Evolutionary conservation across 805 yeast species (phyloP).

Genomic region (Cyberlindnera xishuangbannaensis): DNA sequence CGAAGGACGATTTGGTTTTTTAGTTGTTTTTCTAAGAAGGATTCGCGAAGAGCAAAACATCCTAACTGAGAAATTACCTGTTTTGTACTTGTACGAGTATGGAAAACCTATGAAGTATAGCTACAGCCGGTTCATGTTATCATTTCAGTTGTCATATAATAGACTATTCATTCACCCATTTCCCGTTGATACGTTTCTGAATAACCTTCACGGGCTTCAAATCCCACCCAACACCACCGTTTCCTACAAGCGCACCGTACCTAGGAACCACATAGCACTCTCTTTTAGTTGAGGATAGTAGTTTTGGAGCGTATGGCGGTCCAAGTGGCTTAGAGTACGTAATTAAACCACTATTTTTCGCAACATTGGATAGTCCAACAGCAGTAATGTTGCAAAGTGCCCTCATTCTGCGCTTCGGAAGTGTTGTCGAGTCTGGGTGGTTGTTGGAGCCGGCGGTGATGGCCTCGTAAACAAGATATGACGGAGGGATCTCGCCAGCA

Average conservation of each 20-base stretch:
- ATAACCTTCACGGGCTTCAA: slow-evolving; percentile 72
- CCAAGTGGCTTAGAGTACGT: slow-evolving; percentile 91
- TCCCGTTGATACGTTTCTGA: slow-evolving; percentile 61
- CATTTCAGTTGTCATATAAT: too few relatives aligned
- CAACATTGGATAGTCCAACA: slow-evolving; percentile 70
- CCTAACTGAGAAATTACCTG: too few relatives aligned
- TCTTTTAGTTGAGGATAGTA: slow-evolving; percentile 57
- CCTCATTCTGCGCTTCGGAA: slow-evolving; percentile 56
- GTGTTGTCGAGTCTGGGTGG: slow-evolving; percentile 34
- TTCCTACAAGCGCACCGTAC: slow-evolving; percentile 76
- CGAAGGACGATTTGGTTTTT: too few relatives aligned
- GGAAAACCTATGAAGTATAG: too few relatives aligned
- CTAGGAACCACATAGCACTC: slow-evolving; percentile 90
- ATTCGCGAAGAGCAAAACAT: too few relatives aligned
- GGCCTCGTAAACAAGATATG: slow-evolving; percentile 67
- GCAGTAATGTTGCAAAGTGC: slow-evolving; percentile 74
- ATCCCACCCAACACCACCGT: slow-evolving; percentile 91
- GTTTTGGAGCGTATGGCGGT: slow-evolving; percentile 80
- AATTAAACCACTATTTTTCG: slow-evolving; percentile 63
- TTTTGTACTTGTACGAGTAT: too few relatives aligned
- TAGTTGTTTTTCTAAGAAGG: too few relatives aligned
- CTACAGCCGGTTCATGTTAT: too few relatives aligned
- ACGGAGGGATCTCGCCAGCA: slow-evolving; percentile 69
- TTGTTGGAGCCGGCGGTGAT: slow-evolving; percentile 51
- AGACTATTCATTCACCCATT: slow-evolving; percentile 53